Percentiles rank a stretch among this genome's conserved stretches.
These are phyloP conservation scores for Fusarium sp. DNA, from an alignment of 2,329 filamentous ascomycete genomes.

Conservation along the genomic window DNA sequence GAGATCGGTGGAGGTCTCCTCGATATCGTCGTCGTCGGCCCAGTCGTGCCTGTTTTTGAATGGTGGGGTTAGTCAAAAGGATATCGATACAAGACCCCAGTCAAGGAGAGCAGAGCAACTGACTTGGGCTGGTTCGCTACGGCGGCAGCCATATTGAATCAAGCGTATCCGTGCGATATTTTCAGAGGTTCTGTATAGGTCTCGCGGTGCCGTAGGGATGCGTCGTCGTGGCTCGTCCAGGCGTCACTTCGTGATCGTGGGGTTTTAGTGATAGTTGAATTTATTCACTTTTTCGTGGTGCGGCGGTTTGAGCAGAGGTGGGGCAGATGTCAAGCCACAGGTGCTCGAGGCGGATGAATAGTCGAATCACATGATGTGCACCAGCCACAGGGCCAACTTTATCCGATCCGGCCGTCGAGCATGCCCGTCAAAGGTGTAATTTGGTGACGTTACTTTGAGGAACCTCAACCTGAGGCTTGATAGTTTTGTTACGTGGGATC, in stretches of 20 bases:
- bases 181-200: conserved; percentile 18
- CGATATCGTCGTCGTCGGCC: conserved; percentile 95
- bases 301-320: conserved; percentile 49
- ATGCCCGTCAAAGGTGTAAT: neutral
- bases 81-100: conserved; percentile 32
- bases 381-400: conserved; percentile 36
- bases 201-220: conserved; percentile 34
- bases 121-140: conserved; percentile 55
- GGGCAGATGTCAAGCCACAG: conserved; percentile 48
- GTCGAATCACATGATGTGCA: conserved; percentile 45
- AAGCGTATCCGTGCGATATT: conserved; percentile 27
- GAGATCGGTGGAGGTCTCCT: conserved; percentile 75
- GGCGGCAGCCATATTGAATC: conserved; percentile 53
- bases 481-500: conserved; percentile 8
- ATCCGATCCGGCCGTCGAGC: neutral
- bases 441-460: conserved; percentile 4
- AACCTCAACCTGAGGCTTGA: neutral
- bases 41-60: conserved; percentile 73
- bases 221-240: conserved; percentile 39
- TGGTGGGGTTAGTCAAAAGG: conserved; percentile 52
- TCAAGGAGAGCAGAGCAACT: conserved; percentile 38
- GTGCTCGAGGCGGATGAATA: conserved; percentile 10
- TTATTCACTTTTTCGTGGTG: conserved; percentile 56
- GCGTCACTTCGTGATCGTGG: conserved; percentile 49
- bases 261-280: conserved; percentile 52